Evolutionary conservation across 352 stramenopile species (phyloP).

Genomic region (Globisporangium echinulatum): DNA sequence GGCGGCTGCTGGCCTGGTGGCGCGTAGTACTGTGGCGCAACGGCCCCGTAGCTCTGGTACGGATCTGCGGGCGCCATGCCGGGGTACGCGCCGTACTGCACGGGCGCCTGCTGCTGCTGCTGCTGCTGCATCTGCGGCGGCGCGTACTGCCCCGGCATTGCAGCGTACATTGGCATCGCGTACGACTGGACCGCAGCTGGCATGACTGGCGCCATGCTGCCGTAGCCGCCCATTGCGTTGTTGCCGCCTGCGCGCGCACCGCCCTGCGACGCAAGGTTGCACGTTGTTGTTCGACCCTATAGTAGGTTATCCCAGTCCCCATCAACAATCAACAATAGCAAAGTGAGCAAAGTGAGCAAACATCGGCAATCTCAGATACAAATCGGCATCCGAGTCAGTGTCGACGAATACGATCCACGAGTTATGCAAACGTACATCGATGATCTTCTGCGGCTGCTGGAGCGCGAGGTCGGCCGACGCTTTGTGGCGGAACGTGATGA

Average conservation of each 20-base stretch:
- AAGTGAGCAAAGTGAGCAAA: too few species aligned
- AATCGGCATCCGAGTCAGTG: too few species aligned
- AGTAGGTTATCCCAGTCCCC: too few species aligned
- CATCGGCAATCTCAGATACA: too few species aligned
- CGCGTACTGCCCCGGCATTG: slow-evolving; percentile 14
- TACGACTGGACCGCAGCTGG: slow-evolving; percentile 18
- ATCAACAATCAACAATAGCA: too few species aligned
- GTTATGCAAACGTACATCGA: slow-evolving; percentile 42
- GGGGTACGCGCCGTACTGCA: slow-evolving; percentile 21
- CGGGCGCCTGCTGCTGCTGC: slow-evolving; percentile 14
- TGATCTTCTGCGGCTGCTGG: slow-evolving; percentile 53
- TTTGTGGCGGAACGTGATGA: slow-evolving; percentile 55
- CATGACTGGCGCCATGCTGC: slow-evolving; percentile 17
- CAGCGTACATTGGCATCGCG: slow-evolving; percentile 23
- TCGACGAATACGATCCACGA: neutral
- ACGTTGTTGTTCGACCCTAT: slow-evolving; percentile 47
- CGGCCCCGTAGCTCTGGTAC: slow-evolving; percentile 20
- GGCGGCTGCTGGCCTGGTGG: slow-evolving; percentile 14
- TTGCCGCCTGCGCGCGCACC: slow-evolving; percentile 7
- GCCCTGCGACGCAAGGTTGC: slow-evolving; percentile 47
- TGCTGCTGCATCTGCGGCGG: slow-evolving; percentile 14
- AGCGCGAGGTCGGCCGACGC: slow-evolving; percentile 34
- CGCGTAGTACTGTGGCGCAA: slow-evolving; percentile 21
- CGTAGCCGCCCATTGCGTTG: slow-evolving; percentile 8
- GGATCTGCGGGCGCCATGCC: slow-evolving; percentile 14